Base-by-base conservation (phyloP, 129 eudicot species). In the Helianthus tuberosus region DNA sequence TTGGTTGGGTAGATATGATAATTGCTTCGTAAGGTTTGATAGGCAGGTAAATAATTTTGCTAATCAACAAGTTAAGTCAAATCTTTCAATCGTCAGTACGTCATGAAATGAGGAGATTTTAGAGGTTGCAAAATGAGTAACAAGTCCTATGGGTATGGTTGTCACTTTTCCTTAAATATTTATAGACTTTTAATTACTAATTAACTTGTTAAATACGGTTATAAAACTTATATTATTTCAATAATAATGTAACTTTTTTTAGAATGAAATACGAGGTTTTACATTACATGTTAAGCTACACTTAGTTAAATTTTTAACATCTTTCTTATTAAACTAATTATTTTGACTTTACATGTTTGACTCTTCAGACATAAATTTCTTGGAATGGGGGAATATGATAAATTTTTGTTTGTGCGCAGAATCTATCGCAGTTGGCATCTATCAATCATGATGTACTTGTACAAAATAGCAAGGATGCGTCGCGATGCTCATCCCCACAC, bases 371-470 rank as follows among this genome's bases (percentile, higher is more conserved):
- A 39, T 4, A 8, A 11, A 59, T 1, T 53, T 69, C 49, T n/a
- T 52, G 15, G 50, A 52, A 51, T 17, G 64, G 15, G 11, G 63
- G 63, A 35, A 16, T 46, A 39, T 65, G 10, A 65, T 39, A 27
- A 5, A 60, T 32, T 29, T 32, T 60, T 60, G 6, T 60, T 60
- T 60, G 27, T 17, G 50, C 52, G 87, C 97, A 91, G 97, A 91
- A 91, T 83, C 78, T 91, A 77, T 91, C 97, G 0, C 97, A 91
- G 77, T 79, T 91, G 77, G 96, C 97, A 52, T 86, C 96, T 6
- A 89, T 89, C 66, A 91, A 91, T 69, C 97, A 85, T 50, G 96
- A 91, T 51, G 93, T 91, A 36, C 88, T 91, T 65, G 29, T 87
- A 79, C 96, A 89, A 66, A 88, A 80, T 66, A 90, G 83, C 78